A percentile compares a stretch with the other conserved stretches of the same genome.
Evolutionary conservation across 805 yeast genomes (phyloP).

Genomic region (Candida chauliodis): DNA sequence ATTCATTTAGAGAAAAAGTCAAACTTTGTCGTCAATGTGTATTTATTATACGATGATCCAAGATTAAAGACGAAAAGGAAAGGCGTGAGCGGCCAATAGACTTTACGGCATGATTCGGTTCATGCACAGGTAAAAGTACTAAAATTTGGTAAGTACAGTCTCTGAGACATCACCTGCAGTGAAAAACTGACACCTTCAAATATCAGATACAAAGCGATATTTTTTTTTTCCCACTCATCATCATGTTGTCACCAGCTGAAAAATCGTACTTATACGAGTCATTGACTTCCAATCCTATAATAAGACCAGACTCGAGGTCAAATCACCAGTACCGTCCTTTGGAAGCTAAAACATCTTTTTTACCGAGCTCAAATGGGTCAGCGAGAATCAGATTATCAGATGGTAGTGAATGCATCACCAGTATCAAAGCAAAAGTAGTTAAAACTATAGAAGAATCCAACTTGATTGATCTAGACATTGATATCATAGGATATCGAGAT

Average conservation of each 20-base stretch:
- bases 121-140: too few species aligned
- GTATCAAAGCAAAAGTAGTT: slow-evolving; percentile 83
- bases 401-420: slow-evolving; percentile 91
- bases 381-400: slow-evolving; percentile 81
- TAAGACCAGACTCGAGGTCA: slow-evolving; percentile 84
- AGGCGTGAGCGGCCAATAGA: too few species aligned
- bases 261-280: slow-evolving; percentile 75
- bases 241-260: slow-evolving; percentile 64
- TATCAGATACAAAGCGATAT: too few species aligned
- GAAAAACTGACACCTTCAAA: too few species aligned
- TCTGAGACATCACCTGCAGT: too few species aligned
- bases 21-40: too few species aligned
- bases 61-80: too few species aligned
- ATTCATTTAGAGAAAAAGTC: too few species aligned
- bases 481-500: slow-evolving; percentile 75
- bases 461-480: slow-evolving; percentile 72
- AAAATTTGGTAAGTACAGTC: too few species aligned
- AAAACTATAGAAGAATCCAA: slow-evolving; percentile 30
- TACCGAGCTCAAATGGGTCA: slow-evolving; percentile 90
- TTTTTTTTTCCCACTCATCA: not conserved
- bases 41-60: too few species aligned
- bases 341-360: slow-evolving; percentile 74
- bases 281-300: slow-evolving; percentile 51
- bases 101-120: too few species aligned
- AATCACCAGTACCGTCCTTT: slow-evolving; percentile 78